phyloP scores from a whole-genome alignment of 2,329 filamentous ascomycete species.

The Orbilia javanica region DNA sequence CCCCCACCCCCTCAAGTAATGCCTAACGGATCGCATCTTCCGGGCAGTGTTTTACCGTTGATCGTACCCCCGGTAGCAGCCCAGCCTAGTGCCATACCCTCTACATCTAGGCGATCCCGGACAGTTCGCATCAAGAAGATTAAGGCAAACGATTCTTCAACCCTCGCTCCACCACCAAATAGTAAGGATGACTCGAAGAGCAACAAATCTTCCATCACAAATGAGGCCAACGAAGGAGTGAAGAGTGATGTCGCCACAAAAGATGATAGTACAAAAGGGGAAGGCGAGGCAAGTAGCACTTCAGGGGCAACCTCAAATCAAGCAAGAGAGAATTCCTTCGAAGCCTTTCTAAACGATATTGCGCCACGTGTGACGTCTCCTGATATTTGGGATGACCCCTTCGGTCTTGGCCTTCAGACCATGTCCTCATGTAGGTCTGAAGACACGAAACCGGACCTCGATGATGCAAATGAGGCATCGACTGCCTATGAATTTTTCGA shows the following conservation, averaged over 20 bases:
- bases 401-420: conserved; percentile 18
- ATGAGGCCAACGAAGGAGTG: conserved; percentile 1
- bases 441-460: conserved; percentile 25
- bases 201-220: conserved; percentile 9
- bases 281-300: neutral
- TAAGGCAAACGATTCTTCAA: conserved; percentile 7
- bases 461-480: conserved; percentile 27
- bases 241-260: conserved; percentile 13
- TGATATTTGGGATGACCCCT: conserved; percentile 35
- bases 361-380: conserved; percentile 24
- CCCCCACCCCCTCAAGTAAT: neutral
- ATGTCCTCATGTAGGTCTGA: conserved; percentile 17
- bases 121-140: neutral
- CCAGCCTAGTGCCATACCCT: neutral
- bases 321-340: conserved; percentile 10
- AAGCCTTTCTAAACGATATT: conserved; percentile 21
- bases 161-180: neutral
- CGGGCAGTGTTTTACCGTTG: neutral
- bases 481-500: conserved; percentile 49
- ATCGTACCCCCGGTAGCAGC: neutral
- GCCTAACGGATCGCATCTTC: conserved; percentile 12
- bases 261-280: conserved; percentile 32
- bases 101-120: neutral
- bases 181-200: conserved; percentile 15
- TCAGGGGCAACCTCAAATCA: conserved; percentile 6